These are phyloP conservation scores for Beauveria sp. DNA, from an alignment of 2,329 filamentous ascomycete genomes.

Conservation along the genomic window DNA sequence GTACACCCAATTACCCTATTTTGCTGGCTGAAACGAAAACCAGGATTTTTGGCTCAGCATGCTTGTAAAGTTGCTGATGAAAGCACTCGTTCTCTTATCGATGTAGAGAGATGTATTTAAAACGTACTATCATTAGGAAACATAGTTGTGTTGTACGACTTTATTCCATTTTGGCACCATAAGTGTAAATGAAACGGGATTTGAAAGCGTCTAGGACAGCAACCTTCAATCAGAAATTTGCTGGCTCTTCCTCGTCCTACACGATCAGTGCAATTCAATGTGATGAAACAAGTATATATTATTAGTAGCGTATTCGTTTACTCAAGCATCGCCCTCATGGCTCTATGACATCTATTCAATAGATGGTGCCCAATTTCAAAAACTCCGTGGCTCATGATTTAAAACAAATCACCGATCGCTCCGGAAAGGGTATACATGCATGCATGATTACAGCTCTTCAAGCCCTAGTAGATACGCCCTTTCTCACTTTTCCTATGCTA, in stretches of 20 bases:
- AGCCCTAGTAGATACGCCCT: background rate
- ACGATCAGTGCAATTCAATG: no score
- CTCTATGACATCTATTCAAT: background rate
- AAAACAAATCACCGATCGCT: background rate
- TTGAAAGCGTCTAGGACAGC: no score
- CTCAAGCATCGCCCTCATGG: background rate
- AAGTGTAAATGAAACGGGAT: no score
- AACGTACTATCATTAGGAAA: no score
- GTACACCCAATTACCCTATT: background rate
- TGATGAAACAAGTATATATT: background rate
- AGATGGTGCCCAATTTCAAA: background rate
- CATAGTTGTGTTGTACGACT: no score
- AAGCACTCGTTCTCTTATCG: no score
- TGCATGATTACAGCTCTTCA: background rate
- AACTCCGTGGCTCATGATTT: background rate
- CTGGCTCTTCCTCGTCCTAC: no score
- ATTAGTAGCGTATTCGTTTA: background rate
- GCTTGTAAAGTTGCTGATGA: no score
- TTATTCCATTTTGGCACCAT: no score
- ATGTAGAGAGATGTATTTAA: no score
- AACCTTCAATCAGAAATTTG: no score
- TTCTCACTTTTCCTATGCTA: background rate
- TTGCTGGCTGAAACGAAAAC: no score
- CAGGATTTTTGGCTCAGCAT: background rate
- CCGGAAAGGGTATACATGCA: slow-evolving; percentile 1